phyloP scores from a whole-genome alignment of 257 asterid genomes.

The Asclepias syriaca region DNA sequence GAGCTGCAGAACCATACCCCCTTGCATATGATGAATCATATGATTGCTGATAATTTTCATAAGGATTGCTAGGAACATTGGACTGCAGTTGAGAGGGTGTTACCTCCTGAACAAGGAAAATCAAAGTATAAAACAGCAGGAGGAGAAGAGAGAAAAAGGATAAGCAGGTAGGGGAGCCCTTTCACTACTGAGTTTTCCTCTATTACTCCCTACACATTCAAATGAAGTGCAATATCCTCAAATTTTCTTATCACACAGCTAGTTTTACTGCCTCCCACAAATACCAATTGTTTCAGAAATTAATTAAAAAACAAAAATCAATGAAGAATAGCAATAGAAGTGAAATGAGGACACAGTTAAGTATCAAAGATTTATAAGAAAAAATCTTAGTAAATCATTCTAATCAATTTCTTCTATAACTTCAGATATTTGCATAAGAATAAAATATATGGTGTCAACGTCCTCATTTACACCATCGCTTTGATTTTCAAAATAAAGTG shows the following conservation, averaged over 20 bases:
- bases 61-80: constrained; percentile 47
- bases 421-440: neutral
- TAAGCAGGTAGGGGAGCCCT: neutral
- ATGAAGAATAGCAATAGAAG: neutral
- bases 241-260: neutral
- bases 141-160: neutral
- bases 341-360: neutral
- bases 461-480: neutral
- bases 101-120: constrained; percentile 45
- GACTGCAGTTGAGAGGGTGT: constrained; percentile 42
- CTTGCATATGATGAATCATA: constrained; percentile 34
- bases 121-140: constrained; percentile 13
- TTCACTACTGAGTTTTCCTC: neutral
- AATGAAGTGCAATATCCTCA: neutral
- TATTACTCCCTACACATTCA: neutral
- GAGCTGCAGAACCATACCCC: constrained; percentile 42
- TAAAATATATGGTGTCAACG: neutral
- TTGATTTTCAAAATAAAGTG: neutral
- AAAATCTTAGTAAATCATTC: neutral
- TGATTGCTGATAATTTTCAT: constrained; percentile 63
- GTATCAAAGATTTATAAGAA: neutral
- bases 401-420: neutral
- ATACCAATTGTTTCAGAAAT: neutral
- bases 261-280: neutral
- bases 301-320: neutral